Base-by-base conservation (phyloP, 176 grass and related monocot genomes). In the Alopecurus myosuroides region DNA sequence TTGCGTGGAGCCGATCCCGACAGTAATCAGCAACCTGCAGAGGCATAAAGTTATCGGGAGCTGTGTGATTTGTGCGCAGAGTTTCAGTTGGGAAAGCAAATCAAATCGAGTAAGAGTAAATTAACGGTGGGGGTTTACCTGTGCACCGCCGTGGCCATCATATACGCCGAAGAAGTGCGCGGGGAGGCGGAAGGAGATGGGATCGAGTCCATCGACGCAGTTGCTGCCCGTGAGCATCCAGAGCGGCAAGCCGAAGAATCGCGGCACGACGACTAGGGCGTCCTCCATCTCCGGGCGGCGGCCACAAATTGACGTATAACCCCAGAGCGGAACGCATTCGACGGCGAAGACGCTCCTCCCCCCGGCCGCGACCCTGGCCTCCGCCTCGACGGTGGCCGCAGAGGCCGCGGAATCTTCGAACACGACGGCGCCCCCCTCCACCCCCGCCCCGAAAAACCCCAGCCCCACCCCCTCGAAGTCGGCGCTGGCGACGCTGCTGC, bases 91-190 rank as follows among this genome's bases (percentile, higher is more conserved):
- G 70, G 70, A 39, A 84, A 50, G 22, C 8, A 49, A 77, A 63
- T 39, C 68, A 49, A 83, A 52, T 72, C 45, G 60, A 64, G 29
- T 28, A 28, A 9, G 30, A 3, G 5, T 22, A n/a, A n/a, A 44
- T 22, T 45, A 70, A 56, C 56, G 79, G 35, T 34, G n/a, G 17
- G 34, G 19, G 20, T 11, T 34, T 26, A 91, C 89, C 85, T 82
- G 92, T 0, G 86, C 80, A 41, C 95, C 95, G 46, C 94, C 92
- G 79, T 97, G 95, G 37, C 95, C 92, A 9, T 94, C 95, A n/a
- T 94, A 97, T 3, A 97, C 95, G 31, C 92, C 95, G 22, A 94
- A 94, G 76, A 94, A 97, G 86, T 94, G 92, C 0, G 89, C 79
- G 18, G 94, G 85, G 8, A 94, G 77, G 37, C 85, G 85, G 77